Evolutionary conservation across 2,329 filamentous ascomycete species (phyloP).

Genomic region (Aspergillus jensenii): DNA sequence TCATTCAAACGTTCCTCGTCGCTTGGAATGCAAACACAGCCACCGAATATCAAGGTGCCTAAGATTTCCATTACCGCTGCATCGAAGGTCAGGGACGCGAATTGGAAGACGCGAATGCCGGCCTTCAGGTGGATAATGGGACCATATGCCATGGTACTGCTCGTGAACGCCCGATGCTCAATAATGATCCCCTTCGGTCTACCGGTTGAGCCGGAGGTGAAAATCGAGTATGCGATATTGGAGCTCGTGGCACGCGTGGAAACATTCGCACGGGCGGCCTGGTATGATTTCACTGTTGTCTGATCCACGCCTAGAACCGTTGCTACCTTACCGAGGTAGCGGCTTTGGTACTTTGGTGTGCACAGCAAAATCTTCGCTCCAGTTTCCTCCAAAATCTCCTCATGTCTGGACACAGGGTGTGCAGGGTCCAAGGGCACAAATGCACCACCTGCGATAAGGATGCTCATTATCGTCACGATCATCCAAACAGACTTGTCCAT

Average conservation of each 20-base stretch:
- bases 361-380: conserved; percentile 33
- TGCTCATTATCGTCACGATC: conserved; percentile 32
- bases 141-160: conserved; percentile 32
- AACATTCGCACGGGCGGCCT: conserved; percentile 20
- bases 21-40: conserved; percentile 50
- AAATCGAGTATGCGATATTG: conserved; percentile 36
- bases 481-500: conserved; percentile 37
- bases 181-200: conserved; percentile 39
- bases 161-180: conserved; percentile 33
- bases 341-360: conserved; percentile 30
- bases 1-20: conserved; percentile 49
- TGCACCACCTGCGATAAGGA: conserved; percentile 35
- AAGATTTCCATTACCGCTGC: conserved; percentile 43
- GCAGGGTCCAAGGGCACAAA: conserved; percentile 36
- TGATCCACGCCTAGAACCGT: conserved; percentile 27
- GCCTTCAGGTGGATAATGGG: conserved; percentile 25
- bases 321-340: conserved; percentile 30
- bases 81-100: conserved; percentile 49
- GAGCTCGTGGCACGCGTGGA: conserved; percentile 12
- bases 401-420: conserved; percentile 33
- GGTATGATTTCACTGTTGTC: conserved; percentile 33
- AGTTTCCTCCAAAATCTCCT: conserved; percentile 33
- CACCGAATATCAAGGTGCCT: conserved; percentile 43
- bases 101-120: conserved; percentile 39
- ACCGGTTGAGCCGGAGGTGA: conserved; percentile 40